Conservation (phyloP, 176 grass and related monocot species). For the Tuctoria greenei region DNA sequence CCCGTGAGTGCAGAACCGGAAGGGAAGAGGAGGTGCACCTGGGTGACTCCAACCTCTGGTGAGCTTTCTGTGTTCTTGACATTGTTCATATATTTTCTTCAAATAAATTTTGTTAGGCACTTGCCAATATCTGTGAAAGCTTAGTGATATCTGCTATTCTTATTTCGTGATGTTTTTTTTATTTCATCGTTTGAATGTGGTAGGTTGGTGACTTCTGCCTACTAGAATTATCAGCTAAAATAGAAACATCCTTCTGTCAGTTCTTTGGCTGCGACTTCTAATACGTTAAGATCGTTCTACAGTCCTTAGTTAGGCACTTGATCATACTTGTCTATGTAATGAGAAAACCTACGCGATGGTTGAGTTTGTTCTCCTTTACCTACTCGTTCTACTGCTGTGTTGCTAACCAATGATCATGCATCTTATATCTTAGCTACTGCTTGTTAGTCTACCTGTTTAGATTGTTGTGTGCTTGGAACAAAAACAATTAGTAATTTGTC, state of each 20-base stretch:
- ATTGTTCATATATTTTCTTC: background rate
- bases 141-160: background rate
- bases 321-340: background rate
- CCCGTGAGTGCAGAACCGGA: slow-evolving; percentile 28
- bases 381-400: background rate
- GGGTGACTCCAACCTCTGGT: slow-evolving; percentile 86
- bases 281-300: background rate
- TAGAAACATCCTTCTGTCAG: background rate
- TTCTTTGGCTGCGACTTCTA: background rate
- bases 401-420: background rate
- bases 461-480: background rate
- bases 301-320: background rate
- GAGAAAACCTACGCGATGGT: background rate
- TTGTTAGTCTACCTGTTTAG: background rate
- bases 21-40: slow-evolving; percentile 64
- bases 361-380: background rate
- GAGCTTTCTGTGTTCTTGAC: slow-evolving; percentile 25
- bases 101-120: background rate
- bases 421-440: background rate
- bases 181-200: background rate
- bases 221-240: background rate
- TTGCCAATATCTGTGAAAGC: background rate
- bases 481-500: slow-evolving; percentile 11
- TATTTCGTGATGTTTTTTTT: slow-evolving; percentile 4
- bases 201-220: background rate